Evolutionary conservation across 2,329 filamentous ascomycete genomes (phyloP), one percentile per base, ranked within the genome.

Genomic region (Penicillium palitans): DNA sequence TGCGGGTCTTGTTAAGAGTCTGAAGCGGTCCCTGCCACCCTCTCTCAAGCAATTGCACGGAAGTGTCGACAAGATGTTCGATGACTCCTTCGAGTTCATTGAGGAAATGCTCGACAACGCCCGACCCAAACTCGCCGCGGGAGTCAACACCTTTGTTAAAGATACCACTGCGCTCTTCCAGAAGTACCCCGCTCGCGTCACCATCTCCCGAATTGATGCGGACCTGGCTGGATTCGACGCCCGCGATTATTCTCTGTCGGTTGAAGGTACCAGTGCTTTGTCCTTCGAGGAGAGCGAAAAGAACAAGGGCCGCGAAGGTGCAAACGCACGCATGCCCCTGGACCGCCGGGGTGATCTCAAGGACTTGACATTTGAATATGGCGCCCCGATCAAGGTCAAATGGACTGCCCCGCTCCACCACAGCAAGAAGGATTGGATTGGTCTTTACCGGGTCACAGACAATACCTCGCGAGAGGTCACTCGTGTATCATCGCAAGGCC

Each of bases 371-470:
- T 89, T 96, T 54, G 88, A 96, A 72, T 99, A 97, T 66, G 95
- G 95, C 37, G 85, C 92, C 0, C 92, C 95, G 0, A 90, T 99
- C 72, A 89, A 84, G 65, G 90, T 98, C 62, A 90, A 86, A 67
- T 99, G 95, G 95, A 90, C 86, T 29, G 95, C 93, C 0, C 93
- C 95, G 0, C 81, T 87, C 39, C 90, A 92, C 64, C 95, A 98
- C 76, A 88, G 87, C 77, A 92, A 90, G 72, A 90, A 89, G 68
- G 95, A 99, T 74, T 99, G 95, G 95, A 87, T 99, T 53, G 93
- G 93, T 4, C 82, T 99, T 6, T 99, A 98, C 79, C 92, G 93
- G 85, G 91, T 99, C 3, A 92, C 91, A 3, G 93, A 98, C 76
- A 99, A 97, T 71, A 85, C 87, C 7, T 95, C 90, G 8, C 86